Base-by-base conservation (phyloP, 345 rosid genomes). In the Camelina sativa region DNA sequence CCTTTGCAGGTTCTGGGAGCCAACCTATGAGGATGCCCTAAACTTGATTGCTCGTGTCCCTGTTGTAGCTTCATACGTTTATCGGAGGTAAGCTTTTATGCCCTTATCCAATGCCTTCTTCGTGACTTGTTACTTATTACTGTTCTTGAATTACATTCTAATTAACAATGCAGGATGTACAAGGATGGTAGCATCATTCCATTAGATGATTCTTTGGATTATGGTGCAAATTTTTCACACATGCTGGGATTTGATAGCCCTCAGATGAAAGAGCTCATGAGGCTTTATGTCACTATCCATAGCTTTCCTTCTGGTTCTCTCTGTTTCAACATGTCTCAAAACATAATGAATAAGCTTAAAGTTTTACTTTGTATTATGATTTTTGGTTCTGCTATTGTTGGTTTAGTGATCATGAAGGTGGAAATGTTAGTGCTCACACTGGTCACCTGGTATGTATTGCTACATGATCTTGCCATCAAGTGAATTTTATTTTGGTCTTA, bases 381-480 rank as follows among this genome's bases (percentile, higher is more conserved):
- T 55, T 12, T 51, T 47, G 15, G 72, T 11, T 28, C 16, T 40
- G 28, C 53, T 69, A 30, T 65, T 48, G 67, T 2, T 69, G 25
- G 61, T 79, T 60, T 86, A 94, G 98, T 86, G 98, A 91, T 79
- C 98, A 91, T 72, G 98, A 94, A 87, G 98, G 98, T 76, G 96
- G 98, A 43, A 94, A 91, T 84, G 97, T 91, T 75, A 91, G 98
- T 76, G 98, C 97, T 62, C 97, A 91, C 82, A 82, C 98, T 40
- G 98, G 95, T 68, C 98, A 90, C 76, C 80, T 95, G 80, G 98
- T 95, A 84, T 79, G 93, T 84, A 65, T 34, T 23, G 16, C 54
- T 69, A 65, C 46, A 57, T 59, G 56, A 40, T 80, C 57, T 28
- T 53, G 7, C 19, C 23, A 23, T 25, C 62, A 63, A 7, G 13